Evolutionary conservation across 331 rosid species (phyloP), one percentile per base, ranked within the genome.

Genomic region (Acacia pycnantha): DNA sequence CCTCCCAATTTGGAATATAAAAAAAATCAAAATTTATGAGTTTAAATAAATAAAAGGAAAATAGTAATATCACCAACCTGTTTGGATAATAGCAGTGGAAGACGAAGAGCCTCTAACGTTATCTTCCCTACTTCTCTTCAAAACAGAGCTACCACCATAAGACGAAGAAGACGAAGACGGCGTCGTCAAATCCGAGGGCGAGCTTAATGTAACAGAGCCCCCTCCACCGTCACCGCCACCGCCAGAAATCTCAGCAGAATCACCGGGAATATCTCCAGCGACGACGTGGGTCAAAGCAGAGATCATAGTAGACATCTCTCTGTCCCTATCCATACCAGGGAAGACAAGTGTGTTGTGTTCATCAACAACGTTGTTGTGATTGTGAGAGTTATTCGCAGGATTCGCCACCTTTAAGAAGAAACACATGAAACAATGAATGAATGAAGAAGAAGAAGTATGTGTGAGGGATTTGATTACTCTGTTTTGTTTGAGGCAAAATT

Each of bases 301-400:
- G 0, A 89, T 81, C 73, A 89, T 89, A 1, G 76, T 85, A 11
- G 84, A 77, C 92, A 89, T 89, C 83, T 89, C 92, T 29, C 6
- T 79, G 76, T 89, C 88, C 37, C 83, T 85, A 50, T 69, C 58
- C 31, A 81, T 3, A 37, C 85, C 88, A 0, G 84, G 84, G 48
- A 85, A 81, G 58, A 71, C 61, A 21, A 77, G 19, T 35, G 6
- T 54, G 27, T 35, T 5, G 13, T 44, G 44, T 62, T 79, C 83
- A 15, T 72, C 76, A 7, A 51, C 78, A 11, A 51, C 67, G 31
- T 24, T 15, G 74, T 73, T 40, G 8, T 19, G 26, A 18, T 73
- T 40, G 11, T 7, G 61, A 18, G 61, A 65, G 40, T 68, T 58
- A 4, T 77, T 77, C 15, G 35, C 43, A 22, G 69, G 15, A 80